Evolutionary conservation across 257 asterid species (phyloP).

Genomic region (Nicotiana tomentosiformis): DNA sequence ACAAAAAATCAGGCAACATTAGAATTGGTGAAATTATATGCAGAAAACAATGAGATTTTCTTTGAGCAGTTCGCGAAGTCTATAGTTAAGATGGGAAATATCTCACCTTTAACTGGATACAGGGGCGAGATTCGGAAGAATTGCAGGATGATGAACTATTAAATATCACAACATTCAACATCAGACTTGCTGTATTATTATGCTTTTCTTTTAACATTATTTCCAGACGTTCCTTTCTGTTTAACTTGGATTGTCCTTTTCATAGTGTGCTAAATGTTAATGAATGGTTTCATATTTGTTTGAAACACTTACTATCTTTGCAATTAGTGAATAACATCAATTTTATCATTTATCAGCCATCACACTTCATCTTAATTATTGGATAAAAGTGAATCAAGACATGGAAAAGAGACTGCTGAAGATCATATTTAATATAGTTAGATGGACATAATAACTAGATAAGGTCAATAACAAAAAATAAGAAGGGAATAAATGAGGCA

Average conservation of each 20-base stretch:
- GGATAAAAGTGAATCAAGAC: not conserved
- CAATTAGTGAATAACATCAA: not conserved
- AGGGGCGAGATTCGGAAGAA: constrained; percentile 66
- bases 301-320: not conserved
- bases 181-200: not conserved
- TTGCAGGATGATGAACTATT: constrained; percentile 56
- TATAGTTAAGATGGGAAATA: constrained; percentile 83
- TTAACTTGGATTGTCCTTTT: not conserved
- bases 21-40: constrained; percentile 59
- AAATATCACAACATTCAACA: not conserved
- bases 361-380: not conserved
- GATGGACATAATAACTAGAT: not conserved
- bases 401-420: not conserved
- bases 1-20: constrained; percentile 50
- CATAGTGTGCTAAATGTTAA: not conserved
- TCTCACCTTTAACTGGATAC: constrained; percentile 64
- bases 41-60: constrained; percentile 46
- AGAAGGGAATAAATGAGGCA: too few species aligned
- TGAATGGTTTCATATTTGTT: not conserved
- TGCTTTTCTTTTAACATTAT: not conserved
- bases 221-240: not conserved
- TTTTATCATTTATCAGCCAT: not conserved
- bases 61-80: constrained; percentile 71
- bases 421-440: not conserved
- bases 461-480: not conserved